Percentiles rank a stretch among this genome's conserved stretches.
These are phyloP conservation scores for Yarrowia keelungensis DNA, from an alignment of 805 yeast genomes.

Conservation along the genomic window DNA sequence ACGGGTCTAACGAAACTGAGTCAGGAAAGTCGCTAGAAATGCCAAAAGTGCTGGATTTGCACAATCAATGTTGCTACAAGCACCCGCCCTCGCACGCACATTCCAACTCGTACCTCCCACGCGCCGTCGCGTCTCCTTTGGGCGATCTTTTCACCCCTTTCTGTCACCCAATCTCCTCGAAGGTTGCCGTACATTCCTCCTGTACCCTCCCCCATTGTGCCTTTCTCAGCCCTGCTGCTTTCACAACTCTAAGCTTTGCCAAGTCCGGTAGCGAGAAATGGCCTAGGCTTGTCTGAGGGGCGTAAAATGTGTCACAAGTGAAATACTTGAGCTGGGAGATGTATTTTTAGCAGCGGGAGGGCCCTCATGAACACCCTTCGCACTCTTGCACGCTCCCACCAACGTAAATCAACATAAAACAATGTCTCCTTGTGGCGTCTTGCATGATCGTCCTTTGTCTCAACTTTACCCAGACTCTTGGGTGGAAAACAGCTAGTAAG, in stretches of 20 bases:
- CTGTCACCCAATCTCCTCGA: slow-evolving; percentile 15
- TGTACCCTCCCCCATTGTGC: slow-evolving; percentile 28
- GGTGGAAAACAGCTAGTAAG: slow-evolving; percentile 9
- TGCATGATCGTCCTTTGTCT: slow-evolving; percentile 18
- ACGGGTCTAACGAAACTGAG: too few species aligned
- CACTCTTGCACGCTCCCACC: neutral
- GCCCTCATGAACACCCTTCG: too few species aligned
- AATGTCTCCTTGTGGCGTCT: slow-evolving; percentile 16
- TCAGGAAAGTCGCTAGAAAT: too few species aligned
- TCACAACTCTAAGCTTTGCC: slow-evolving; percentile 11
- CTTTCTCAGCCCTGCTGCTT: slow-evolving; percentile 28
- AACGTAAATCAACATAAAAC: slow-evolving; percentile 4
- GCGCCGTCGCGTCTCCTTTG: slow-evolving; percentile 8
- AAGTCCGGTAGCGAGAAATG: slow-evolving; percentile 12
- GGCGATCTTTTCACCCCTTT: slow-evolving; percentile 27
- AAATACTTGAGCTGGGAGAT: too few species aligned
- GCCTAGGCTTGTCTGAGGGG: neutral
- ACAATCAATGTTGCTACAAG: too few species aligned
- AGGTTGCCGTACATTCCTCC: slow-evolving; percentile 30
- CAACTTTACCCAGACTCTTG: neutral
- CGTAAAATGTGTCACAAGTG: neutral
- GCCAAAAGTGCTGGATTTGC: too few species aligned
- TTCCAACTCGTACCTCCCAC: neutral
- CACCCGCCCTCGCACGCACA: too few species aligned
- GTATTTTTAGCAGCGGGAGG: neutral